phyloP scores from a whole-genome alignment of 1,139 yeast genomes.

The Yamadazyma kanchanaburiensis region DNA sequence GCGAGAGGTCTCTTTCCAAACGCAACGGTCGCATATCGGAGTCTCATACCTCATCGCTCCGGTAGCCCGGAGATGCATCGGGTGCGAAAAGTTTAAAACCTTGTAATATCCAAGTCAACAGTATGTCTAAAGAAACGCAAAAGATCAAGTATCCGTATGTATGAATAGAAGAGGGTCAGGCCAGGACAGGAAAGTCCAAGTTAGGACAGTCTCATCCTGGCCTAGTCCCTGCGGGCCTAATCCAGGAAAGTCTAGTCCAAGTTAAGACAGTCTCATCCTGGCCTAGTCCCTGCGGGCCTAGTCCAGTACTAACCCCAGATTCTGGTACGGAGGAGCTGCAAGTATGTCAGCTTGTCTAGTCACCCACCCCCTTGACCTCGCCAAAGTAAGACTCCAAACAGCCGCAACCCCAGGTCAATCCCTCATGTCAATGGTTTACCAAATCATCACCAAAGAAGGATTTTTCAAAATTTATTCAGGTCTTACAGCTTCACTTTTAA shows the following conservation, averaged over 20 bases:
- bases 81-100: too few relatives aligned
- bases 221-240: conserved; percentile 15
- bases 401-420: conserved; percentile 63
- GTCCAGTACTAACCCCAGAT: conserved; percentile 37
- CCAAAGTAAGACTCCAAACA: conserved; percentile 81
- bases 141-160: too few relatives aligned
- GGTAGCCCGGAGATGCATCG: too few relatives aligned
- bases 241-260: conserved; percentile 25
- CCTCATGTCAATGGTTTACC: conserved; percentile 56
- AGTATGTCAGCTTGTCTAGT: conserved; percentile 63
- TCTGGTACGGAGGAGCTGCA: conserved; percentile 59
- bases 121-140: too few relatives aligned
- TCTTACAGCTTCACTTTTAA: conserved; percentile 71
- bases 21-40: too few relatives aligned
- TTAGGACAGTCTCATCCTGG: not conserved
- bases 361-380: conserved; percentile 75
- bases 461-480: conserved; percentile 71
- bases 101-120: too few relatives aligned
- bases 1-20: too few relatives aligned
- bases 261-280: conserved; percentile 5
- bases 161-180: too few relatives aligned
- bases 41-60: too few relatives aligned
- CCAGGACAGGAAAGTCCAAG: too few relatives aligned
- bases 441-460: conserved; percentile 65
- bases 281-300: conserved; percentile 13